A percentile compares a stretch with the other conserved stretches of the same genome.
Conservation (phyloP, 2,329 filamentous ascomycete genomes). For the Dothistroma pini region DNA sequence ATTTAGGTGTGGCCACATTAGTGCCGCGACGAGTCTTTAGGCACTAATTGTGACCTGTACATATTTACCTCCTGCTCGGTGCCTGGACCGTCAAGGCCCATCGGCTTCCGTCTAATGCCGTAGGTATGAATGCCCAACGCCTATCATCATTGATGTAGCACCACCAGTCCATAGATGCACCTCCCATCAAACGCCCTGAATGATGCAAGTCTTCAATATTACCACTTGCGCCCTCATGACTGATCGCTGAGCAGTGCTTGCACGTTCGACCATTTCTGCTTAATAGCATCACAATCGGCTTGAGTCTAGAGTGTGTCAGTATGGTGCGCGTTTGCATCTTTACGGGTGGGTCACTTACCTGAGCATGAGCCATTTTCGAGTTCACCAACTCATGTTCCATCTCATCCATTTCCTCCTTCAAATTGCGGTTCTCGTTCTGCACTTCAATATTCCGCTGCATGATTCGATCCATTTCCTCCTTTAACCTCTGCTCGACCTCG, state of each 20-base stretch:
- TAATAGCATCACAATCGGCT: constrained; percentile 46
- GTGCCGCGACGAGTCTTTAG: neutral
- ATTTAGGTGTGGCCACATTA: neutral
- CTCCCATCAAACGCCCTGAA: neutral
- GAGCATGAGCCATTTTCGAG: constrained; percentile 92
- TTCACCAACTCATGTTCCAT: constrained; percentile 90
- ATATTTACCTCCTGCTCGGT: neutral
- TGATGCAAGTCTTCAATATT: neutral
- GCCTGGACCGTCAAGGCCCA: neutral
- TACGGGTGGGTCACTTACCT: constrained; percentile 59
- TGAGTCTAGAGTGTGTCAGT: constrained; percentile 40
- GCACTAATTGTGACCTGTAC: neutral
- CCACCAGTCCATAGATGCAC: neutral
- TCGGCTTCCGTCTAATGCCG: neutral
- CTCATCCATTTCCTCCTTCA: constrained; percentile 87
- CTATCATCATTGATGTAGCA: neutral
- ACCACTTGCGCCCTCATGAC: neutral
- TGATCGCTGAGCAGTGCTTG: constrained; percentile 40
- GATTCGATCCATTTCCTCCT: constrained; percentile 81
- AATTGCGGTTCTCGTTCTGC: constrained; percentile 81
- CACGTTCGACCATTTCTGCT: constrained; percentile 49
- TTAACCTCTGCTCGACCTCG: constrained; percentile 74
- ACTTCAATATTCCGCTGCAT: constrained; percentile 92
- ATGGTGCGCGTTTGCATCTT: neutral
- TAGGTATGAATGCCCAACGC: neutral